Conservation (phyloP, 768 basidiomycete genomes). For the Panus rudis region DNA sequence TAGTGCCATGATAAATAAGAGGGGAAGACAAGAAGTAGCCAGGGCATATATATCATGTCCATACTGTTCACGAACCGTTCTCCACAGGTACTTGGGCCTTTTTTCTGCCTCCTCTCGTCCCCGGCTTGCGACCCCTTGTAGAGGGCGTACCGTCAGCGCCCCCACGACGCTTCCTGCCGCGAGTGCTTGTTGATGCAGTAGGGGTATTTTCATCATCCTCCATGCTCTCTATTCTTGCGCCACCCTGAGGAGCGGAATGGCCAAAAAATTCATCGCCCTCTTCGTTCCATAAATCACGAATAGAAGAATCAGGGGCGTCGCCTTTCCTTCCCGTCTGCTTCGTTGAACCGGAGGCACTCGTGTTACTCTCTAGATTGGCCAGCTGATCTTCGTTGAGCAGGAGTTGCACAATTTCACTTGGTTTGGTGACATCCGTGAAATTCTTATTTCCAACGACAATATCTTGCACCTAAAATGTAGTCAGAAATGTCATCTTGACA, state of each 20-base stretch:
- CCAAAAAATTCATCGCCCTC: constrained; percentile 86
- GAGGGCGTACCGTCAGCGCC: constrained; percentile 1
- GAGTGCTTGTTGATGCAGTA: constrained; percentile 13
- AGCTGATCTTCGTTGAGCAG: constrained; percentile 93
- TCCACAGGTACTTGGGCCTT: constrained; percentile 7
- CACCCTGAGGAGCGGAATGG: constrained; percentile 32
- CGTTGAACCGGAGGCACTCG: constrained; percentile 30
- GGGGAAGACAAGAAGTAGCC: neutral
- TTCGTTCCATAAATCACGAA: constrained; percentile 75
- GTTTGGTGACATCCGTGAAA: constrained; percentile 87
- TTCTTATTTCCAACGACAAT: constrained; percentile 98
- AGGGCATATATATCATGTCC: constrained; percentile 11
- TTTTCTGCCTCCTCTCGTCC: constrained; percentile 4
- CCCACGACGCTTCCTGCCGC: constrained; percentile 8
- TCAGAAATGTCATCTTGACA: constrained; percentile 6
- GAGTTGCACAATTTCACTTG: constrained; percentile 93
- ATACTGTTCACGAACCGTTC: too few relatives aligned
- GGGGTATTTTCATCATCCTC: constrained; percentile 18
- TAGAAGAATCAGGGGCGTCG: constrained; percentile 30
- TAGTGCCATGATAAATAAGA: constrained; percentile 7
- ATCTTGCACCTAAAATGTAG: constrained; percentile 78
- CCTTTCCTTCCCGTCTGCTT: constrained; percentile 30
- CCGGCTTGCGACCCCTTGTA: constrained; percentile 3
- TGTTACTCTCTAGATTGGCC: constrained; percentile 52
- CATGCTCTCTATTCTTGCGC: constrained; percentile 14